Conservation (phyloP, 164 flowering plant genomes). For the Vitis vinifera region DNA sequence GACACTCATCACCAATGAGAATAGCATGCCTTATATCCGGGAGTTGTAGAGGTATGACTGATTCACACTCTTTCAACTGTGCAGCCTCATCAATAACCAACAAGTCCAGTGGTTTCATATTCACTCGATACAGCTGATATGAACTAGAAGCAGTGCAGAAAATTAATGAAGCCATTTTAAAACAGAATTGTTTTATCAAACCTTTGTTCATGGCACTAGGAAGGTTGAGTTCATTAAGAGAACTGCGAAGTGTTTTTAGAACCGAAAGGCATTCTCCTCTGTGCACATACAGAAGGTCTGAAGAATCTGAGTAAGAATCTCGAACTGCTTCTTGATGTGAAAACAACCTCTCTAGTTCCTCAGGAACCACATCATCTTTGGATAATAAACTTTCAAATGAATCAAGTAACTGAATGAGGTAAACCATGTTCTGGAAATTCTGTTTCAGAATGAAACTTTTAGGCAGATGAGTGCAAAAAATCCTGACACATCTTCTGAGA, state of each 20-base stretch:
- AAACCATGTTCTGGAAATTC: neutral
- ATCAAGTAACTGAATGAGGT: slow-evolving; percentile 12
- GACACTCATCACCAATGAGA: slow-evolving; percentile 62
- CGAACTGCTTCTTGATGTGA: neutral
- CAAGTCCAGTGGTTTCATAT: slow-evolving; percentile 21
- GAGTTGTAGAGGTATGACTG: slow-evolving; percentile 50
- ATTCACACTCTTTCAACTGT: slow-evolving; percentile 67
- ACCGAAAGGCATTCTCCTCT: slow-evolving; percentile 17
- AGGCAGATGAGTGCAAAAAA: slow-evolving; percentile 21
- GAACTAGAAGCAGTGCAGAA: slow-evolving; percentile 56
- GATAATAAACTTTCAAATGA: slow-evolving; percentile 18
- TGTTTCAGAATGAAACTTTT: slow-evolving; percentile 5
- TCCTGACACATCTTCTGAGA: slow-evolving; percentile 9
- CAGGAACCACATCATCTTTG: slow-evolving; percentile 1
- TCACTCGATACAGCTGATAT: slow-evolving; percentile 7
- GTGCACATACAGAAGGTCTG: neutral
- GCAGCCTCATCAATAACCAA: slow-evolving; percentile 72
- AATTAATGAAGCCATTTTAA: slow-evolving; percentile 32
- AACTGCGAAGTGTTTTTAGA: slow-evolving; percentile 9
- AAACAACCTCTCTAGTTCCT: slow-evolving; percentile 17
- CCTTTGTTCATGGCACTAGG: neutral
- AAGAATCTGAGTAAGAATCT: neutral
- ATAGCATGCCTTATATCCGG: slow-evolving; percentile 42
- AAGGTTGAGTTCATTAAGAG: slow-evolving; percentile 5
- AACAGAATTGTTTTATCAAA: slow-evolving; percentile 26